These are phyloP conservation scores for Hemileccinum rubropunctum DNA, from an alignment of 768 basidiomycete genomes.

Conservation along the genomic window DNA sequence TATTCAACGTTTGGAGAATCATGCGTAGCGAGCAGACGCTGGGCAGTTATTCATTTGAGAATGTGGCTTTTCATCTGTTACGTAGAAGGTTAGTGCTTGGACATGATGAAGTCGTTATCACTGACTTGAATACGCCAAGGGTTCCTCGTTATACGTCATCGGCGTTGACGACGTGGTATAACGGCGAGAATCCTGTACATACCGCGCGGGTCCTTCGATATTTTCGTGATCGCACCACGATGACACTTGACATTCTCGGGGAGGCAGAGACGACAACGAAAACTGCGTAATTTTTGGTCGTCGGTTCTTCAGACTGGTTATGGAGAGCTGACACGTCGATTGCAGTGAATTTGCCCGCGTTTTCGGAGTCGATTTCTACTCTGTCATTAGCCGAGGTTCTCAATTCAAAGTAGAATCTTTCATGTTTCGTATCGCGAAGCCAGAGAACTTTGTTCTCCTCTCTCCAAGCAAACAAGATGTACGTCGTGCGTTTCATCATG, in stretches of 20 bases:
- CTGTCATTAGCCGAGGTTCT: constrained; percentile 90
- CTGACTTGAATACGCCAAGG: constrained; percentile 37
- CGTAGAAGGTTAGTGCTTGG: constrained; percentile 55
- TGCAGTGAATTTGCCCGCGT: constrained; percentile 93
- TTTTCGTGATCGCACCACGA: constrained; percentile 57
- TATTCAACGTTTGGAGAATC: constrained; percentile 90
- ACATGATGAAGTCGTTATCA: background rate
- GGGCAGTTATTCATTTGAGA: constrained; percentile 84
- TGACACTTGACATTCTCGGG: constrained; percentile 79
- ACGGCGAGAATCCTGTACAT: constrained; percentile 56
- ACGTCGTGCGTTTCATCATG: constrained; percentile 17
- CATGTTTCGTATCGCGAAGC: constrained; percentile 96
- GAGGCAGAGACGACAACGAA: constrained; percentile 81
- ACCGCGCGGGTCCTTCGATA: constrained; percentile 57
- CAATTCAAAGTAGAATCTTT: constrained; percentile 99
- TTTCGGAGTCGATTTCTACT: constrained; percentile 96
- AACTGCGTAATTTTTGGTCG: constrained; percentile 61
- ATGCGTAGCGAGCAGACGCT: constrained; percentile 83
- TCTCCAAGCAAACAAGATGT: constrained; percentile 90
- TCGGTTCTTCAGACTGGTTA: background rate
- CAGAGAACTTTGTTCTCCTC: constrained; percentile 86
- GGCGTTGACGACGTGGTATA: constrained; percentile 69
- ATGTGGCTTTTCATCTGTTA: constrained; percentile 80
- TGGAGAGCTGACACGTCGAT: background rate
- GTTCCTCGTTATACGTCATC: constrained; percentile 68